phyloP scores from a whole-genome alignment of 305 asterid genomes.

The Plantago rigida region DNA sequence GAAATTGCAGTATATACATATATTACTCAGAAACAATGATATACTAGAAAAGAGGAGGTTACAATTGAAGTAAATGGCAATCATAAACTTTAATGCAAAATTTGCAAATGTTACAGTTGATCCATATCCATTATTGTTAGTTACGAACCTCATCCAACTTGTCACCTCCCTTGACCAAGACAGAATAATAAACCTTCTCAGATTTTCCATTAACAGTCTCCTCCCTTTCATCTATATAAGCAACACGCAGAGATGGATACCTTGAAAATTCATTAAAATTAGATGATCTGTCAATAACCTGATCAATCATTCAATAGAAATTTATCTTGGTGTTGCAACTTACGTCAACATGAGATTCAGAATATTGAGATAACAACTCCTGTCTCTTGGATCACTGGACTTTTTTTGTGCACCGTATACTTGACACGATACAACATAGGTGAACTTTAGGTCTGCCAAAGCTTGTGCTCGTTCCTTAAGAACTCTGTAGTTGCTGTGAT shows the following conservation, averaged over 20 bases:
- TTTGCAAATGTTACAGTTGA: neutral
- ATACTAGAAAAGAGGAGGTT: slow-evolving; percentile 17
- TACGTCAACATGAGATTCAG: slow-evolving; percentile 87
- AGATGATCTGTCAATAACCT: slow-evolving; percentile 18
- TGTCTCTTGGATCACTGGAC: slow-evolving; percentile 59
- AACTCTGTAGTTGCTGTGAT: slow-evolving; percentile 40
- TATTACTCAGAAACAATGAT: slow-evolving; percentile 19
- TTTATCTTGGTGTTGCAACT: slow-evolving; percentile 33
- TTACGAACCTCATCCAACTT: slow-evolving; percentile 80
- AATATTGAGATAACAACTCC: slow-evolving; percentile 72
- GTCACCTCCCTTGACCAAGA: slow-evolving; percentile 92
- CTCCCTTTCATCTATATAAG: slow-evolving; percentile 93
- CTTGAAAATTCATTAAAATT: slow-evolving; percentile 35
- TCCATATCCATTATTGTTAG: slow-evolving; percentile 19
- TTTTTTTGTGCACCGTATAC: slow-evolving; percentile 89
- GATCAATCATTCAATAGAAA: slow-evolving; percentile 7
- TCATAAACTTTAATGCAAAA: slow-evolving; percentile 2
- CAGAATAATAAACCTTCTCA: slow-evolving; percentile 78
- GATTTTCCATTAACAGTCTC: slow-evolving; percentile 46
- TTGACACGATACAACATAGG: slow-evolving; percentile 96
- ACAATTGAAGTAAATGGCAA: slow-evolving; percentile 8
- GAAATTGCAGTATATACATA: slow-evolving; percentile 20
- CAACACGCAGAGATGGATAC: slow-evolving; percentile 95
- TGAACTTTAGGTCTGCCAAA: slow-evolving; percentile 90
- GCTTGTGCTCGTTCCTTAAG: slow-evolving; percentile 72